Evolutionary conservation across 805 yeast genomes (phyloP), one percentile per base, ranked within the genome.

Genomic region (Candida awuae): DNA sequence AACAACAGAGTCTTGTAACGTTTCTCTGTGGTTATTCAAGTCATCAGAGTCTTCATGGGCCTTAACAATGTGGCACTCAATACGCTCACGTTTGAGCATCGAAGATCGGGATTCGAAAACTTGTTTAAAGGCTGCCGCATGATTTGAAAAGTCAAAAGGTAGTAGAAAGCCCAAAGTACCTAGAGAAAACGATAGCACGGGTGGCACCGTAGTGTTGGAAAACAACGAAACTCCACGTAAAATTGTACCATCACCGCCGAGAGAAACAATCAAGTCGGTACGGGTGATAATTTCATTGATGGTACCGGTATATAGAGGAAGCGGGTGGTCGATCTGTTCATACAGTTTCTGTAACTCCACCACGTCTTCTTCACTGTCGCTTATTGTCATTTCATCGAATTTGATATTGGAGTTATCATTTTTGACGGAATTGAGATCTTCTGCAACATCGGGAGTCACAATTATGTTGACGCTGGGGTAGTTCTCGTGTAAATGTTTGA

Each of bases 191-290:
- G 94, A 77, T 36, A 88, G 61, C 0, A 88, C 84, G 0, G 97
- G 97, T 1, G 97, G 97, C 4, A 85, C 92, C 23, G 65, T 67
- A 8, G 68, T 68, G 52, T 77, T 75, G 39, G 80, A 76, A 54
- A 88, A 88, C 50, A 77, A 65, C 5, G 92, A 77, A 0, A 86
- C 90, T 0, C 90, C 95, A 39, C 88, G 72, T 32, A 88, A 59
- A 39, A 86, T 85, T 0, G 97, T 88, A 5, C 97, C 97, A 59
- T 88, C 97, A 15, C 97, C 97, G n/a, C 97, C 97, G 29, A 88
- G 60, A 0, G 95, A 83, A 8, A 88, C 87, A 28, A 88, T 63
- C 31, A 88, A 58, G 54, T 88, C 97, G 0, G 95, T 74, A 49
- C 77, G 83, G 9, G 65, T 50, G 1, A 75, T 69, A 31, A 86